A percentile compares a stretch with the other conserved stretches of the same genome.
These are phyloP conservation scores for Suhomyces panamericanus DNA, from an alignment of 1,139 yeast genomes.

Conservation along the genomic window DNA sequence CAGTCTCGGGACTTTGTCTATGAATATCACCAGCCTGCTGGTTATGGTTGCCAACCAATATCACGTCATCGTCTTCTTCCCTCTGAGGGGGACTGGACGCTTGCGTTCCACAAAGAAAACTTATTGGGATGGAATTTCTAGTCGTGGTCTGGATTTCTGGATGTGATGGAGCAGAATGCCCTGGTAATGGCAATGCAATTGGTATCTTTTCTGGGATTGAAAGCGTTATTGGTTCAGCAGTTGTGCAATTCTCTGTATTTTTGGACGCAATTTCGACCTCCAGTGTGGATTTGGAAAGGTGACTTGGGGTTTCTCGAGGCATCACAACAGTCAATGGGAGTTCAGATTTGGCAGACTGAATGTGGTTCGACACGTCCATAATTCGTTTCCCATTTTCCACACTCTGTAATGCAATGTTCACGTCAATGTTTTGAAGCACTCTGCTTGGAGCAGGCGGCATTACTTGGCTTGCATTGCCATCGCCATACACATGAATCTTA, in stretches of 20 bases:
- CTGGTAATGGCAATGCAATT: no score
- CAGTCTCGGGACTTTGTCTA: constrained; percentile 5
- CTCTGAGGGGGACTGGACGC: neutral
- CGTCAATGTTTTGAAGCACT: constrained; percentile 1
- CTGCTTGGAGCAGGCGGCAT: neutral
- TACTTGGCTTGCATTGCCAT: neutral
- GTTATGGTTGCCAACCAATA: constrained; percentile 2
- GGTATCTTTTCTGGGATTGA: no score
- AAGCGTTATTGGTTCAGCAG: no score
- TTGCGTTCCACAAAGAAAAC: constrained; percentile 4
- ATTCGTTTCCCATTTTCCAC: neutral
- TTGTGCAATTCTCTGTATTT: no score
- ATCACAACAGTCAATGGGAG: no score
- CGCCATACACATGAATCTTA: constrained; percentile 12
- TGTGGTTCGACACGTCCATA: neutral
- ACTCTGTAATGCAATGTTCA: neutral
- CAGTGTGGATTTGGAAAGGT: no score
- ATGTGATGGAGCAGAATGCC: neutral
- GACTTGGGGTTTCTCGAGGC: no score
- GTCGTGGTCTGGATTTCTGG: neutral
- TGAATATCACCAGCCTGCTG: neutral
- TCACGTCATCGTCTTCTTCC: constrained; percentile 11
- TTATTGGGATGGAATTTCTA: constrained; percentile 6
- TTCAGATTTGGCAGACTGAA: no score
- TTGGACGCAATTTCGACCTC: no score